phyloP scores from a whole-genome alignment of 2,329 filamentous ascomycete species.

The Didymellaceae sp. region DNA sequence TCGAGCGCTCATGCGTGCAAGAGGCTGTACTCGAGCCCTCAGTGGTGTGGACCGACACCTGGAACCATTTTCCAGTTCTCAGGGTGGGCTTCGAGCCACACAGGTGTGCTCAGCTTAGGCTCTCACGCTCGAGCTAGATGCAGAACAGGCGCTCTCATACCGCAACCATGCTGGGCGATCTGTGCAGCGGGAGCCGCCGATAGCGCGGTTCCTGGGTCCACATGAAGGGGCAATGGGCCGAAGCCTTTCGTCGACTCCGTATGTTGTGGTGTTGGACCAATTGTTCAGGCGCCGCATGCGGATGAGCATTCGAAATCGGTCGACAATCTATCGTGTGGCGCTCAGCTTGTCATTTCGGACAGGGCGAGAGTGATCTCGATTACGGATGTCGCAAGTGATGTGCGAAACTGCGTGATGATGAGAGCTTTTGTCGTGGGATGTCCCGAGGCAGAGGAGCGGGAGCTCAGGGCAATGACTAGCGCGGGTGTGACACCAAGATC shows the following conservation, averaged over 20 bases:
- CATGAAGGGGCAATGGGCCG: not conserved
- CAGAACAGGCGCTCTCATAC: not conserved
- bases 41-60: not conserved
- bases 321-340: not conserved
- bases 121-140: not conserved
- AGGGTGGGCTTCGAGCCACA: not conserved
- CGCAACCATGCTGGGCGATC: conserved; percentile 6
- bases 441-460: not conserved
- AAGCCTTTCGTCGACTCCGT: not conserved
- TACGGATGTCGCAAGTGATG: conserved; percentile 13
- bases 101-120: not conserved
- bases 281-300: not conserved
- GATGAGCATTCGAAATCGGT: not conserved
- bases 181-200: conserved; percentile 7
- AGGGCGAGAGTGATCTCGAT: not conserved
- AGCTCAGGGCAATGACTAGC: not conserved
- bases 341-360: not conserved
- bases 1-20: conserved; percentile 3
- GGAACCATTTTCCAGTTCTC: not conserved
- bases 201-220: conserved; percentile 1
- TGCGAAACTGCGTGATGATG: conserved; percentile 17
- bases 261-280: not conserved
- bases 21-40: not conserved
- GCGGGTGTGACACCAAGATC: not conserved
- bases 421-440: too few relatives aligned